A percentile compares a stretch with the other conserved stretches of the same genome.
Evolutionary conservation across 345 rosid genomes (phyloP).

Genomic region (Pugionium dolabratum): DNA sequence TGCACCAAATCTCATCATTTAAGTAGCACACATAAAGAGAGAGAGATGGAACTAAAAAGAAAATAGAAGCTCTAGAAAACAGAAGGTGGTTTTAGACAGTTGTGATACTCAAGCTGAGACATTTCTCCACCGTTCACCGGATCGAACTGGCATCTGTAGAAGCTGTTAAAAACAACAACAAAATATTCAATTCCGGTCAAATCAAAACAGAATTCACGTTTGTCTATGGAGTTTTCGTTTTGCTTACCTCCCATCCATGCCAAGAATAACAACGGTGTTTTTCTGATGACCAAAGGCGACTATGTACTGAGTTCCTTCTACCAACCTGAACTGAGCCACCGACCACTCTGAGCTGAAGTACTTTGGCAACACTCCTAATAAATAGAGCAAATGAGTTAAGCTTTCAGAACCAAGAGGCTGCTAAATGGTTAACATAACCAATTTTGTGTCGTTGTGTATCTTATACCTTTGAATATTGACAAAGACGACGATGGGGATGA

Average conservation of each 20-base stretch:
- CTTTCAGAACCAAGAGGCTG: not conserved
- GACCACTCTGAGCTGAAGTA: constrained; percentile 99
- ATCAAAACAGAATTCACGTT: not conserved
- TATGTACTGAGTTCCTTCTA: constrained; percentile 77
- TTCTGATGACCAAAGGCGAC: constrained; percentile 93
- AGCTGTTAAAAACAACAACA: constrained; percentile 53
- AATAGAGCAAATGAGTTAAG: constrained; percentile 1
- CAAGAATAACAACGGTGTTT: constrained; percentile 86
- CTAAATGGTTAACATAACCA: constrained; percentile 8
- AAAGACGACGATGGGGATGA: constrained; percentile 52
- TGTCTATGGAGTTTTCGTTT: not conserved
- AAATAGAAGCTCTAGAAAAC: constrained; percentile 44
- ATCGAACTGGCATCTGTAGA: constrained; percentile 88
- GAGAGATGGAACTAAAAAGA: not conserved
- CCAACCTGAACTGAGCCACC: constrained; percentile 84
- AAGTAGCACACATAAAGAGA: constrained; percentile 11
- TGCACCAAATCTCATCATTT: constrained; percentile 25
- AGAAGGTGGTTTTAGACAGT: constrained; percentile 75
- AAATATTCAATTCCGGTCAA: not conserved
- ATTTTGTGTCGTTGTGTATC: not conserved
- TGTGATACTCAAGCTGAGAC: constrained; percentile 80
- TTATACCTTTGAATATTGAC: constrained; percentile 75
- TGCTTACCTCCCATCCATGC: constrained; percentile 92
- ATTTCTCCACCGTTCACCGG: constrained; percentile 91
- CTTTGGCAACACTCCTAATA: constrained; percentile 86